A percentile compares a stretch with the other conserved stretches of the same genome.
Conservation (phyloP, 2,329 filamentous ascomycete genomes). For the Colletotrichum eremochloae region DNA sequence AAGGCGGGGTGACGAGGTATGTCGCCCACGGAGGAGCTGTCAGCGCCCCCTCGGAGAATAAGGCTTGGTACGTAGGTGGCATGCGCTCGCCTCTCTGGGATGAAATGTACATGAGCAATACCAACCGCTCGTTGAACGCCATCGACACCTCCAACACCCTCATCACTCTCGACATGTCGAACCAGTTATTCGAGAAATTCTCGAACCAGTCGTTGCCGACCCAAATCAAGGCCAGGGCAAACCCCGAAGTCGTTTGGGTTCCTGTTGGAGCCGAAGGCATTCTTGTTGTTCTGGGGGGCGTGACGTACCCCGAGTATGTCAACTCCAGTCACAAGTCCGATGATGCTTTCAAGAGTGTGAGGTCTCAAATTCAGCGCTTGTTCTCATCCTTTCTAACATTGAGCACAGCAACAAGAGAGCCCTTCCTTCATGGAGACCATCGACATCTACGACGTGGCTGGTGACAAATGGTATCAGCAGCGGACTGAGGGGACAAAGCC, state of each 20-base stretch:
- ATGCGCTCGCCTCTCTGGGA: constrained; percentile 65
- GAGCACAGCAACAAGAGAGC: constrained; percentile 69
- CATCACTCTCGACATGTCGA: constrained; percentile 71
- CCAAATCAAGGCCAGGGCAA: constrained; percentile 67
- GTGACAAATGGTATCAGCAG: constrained; percentile 77
- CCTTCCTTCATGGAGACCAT: constrained; percentile 79
- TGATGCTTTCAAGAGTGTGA: constrained; percentile 56
- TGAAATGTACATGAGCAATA: constrained; percentile 56
- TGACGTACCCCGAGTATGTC: constrained; percentile 69
- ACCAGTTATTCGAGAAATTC: constrained; percentile 66
- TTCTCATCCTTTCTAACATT: constrained; percentile 42
- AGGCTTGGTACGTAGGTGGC: constrained; percentile 79
- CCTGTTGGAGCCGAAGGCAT: constrained; percentile 83
- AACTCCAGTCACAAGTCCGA: constrained; percentile 46
- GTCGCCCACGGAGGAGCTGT: constrained; percentile 74
- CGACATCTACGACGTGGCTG: constrained; percentile 82
- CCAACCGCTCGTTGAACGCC: constrained; percentile 55
- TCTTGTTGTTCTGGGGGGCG: constrained; percentile 82
- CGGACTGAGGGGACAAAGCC: constrained; percentile 69
- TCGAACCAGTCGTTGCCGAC: constrained; percentile 66
- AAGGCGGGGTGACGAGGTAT: constrained; percentile 68
- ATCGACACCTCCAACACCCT: constrained; percentile 66
- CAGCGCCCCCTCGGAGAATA: constrained; percentile 77
- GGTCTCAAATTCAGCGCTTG: constrained; percentile 37
- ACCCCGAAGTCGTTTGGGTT: constrained; percentile 78